Percentiles rank a stretch among this genome's conserved stretches.
These are phyloP conservation scores for Saccharomycopsis amapae DNA, from an alignment of 805 yeast genomes.

Conservation along the genomic window DNA sequence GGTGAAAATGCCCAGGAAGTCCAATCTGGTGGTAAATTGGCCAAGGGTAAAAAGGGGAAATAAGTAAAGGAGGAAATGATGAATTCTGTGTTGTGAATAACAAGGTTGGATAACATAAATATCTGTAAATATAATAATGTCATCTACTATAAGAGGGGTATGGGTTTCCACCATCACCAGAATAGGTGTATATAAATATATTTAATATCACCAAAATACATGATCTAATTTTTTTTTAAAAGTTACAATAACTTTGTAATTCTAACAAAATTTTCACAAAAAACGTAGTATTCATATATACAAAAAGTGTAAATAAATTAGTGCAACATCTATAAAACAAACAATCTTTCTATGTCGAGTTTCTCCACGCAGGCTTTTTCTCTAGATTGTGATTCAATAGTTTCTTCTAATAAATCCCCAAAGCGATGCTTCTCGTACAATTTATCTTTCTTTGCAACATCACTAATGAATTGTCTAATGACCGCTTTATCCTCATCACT, in stretches of 20 bases:
- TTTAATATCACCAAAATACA: no score
- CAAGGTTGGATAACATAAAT: no score
- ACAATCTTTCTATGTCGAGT: not conserved
- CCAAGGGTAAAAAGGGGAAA: slow-evolving; percentile 34
- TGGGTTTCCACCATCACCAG: no score
- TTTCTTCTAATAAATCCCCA: not conserved
- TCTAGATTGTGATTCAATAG: not conserved
- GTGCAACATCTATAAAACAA: not conserved
- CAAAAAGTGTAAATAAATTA: no score
- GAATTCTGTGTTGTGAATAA: no score
- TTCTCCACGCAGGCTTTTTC: slow-evolving; percentile 2
- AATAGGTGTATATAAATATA: no score
- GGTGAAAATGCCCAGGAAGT: slow-evolving; percentile 51
- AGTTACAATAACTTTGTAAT: no score
- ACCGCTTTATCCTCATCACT: slow-evolving; percentile 42
- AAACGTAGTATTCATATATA: no score
- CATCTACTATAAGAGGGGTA: no score
- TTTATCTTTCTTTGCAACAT: not conserved
- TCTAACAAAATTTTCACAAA: no score
- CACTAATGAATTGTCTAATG: slow-evolving; percentile 7
- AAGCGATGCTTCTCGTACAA: slow-evolving; percentile 2
- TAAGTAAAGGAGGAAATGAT: not conserved
- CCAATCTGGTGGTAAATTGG: slow-evolving; percentile 48
- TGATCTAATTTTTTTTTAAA: no score
- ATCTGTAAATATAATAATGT: no score